These are phyloP conservation scores for Dipodascopsis uninucleata DNA, from an alignment of 805 yeast genomes.

Conservation along the genomic window DNA sequence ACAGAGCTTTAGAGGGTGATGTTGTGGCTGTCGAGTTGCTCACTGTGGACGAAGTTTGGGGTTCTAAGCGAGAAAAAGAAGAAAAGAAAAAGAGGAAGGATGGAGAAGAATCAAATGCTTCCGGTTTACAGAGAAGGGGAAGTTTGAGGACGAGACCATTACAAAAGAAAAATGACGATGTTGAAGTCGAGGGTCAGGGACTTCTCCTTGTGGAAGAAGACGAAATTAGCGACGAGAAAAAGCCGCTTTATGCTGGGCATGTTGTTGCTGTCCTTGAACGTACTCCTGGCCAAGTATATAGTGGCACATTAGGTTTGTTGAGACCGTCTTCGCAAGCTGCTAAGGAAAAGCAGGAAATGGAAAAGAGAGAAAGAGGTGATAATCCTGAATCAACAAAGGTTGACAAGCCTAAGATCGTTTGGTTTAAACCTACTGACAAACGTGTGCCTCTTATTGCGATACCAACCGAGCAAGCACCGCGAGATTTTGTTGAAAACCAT, in stretches of 20 bases:
- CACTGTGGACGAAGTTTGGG: slow-evolving; percentile 97
- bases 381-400: slow-evolving; percentile 22
- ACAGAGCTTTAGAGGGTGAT: slow-evolving; percentile 95
- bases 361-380: slow-evolving; percentile 34
- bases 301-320: slow-evolving; percentile 76
- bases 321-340: slow-evolving; percentile 95
- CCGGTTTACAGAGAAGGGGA: slow-evolving; percentile 71
- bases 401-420: slow-evolving; percentile 87
- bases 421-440: slow-evolving; percentile 98
- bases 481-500: slow-evolving; percentile 89
- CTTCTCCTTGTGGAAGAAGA: slow-evolving; percentile 89
- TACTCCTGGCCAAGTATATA: slow-evolving; percentile 92
- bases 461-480: slow-evolving; percentile 97
- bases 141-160: slow-evolving; percentile 93
- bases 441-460: slow-evolving; percentile 97
- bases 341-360: slow-evolving; percentile 55
- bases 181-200: slow-evolving; percentile 97
- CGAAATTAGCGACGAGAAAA: slow-evolving; percentile 85
- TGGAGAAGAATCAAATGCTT: slow-evolving; percentile 47
- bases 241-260: slow-evolving; percentile 95
- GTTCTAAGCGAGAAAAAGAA: slow-evolving; percentile 90
- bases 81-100: slow-evolving; percentile 89
- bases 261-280: slow-evolving; percentile 97
- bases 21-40: slow-evolving; percentile 91
- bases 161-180: slow-evolving; percentile 96